Evolutionary conservation across 805 yeast genomes (phyloP).

Genomic region (Helenozyma baotianmanensis): DNA sequence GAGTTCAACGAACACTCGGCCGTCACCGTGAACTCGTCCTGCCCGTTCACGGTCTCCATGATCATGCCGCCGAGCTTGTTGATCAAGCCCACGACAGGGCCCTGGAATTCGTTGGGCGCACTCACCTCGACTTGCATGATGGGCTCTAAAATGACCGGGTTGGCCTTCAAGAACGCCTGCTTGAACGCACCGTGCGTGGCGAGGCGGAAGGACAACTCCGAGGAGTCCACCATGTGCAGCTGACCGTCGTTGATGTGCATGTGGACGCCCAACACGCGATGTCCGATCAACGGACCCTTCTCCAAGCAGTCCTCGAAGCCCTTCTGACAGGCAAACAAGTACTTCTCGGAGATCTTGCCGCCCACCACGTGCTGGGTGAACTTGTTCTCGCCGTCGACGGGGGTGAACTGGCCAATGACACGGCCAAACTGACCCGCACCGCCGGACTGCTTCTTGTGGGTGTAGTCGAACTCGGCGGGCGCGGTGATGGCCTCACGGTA

Average conservation of each 20-base stretch:
- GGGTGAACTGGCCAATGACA: constrained; percentile 78
- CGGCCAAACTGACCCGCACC: constrained; percentile 99
- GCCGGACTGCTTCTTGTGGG: constrained; percentile 97
- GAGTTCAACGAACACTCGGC: constrained; percentile 97
- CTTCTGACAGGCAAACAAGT: constrained; percentile 86
- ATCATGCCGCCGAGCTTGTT: constrained; percentile 92
- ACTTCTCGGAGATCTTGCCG: constrained; percentile 95
- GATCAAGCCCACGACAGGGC: constrained; percentile 81
- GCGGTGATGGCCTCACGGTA: constrained; percentile 87
- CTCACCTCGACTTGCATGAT: constrained; percentile 90
- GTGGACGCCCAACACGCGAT: constrained; percentile 83
- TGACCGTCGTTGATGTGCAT: constrained; percentile 97
- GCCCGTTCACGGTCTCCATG: constrained; percentile 87
- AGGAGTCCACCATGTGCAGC: constrained; percentile 94
- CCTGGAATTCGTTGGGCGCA: constrained; percentile 96
- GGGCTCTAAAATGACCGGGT: constrained; percentile 91
- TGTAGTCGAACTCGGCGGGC: constrained; percentile 77
- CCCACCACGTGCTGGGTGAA: constrained; percentile 91
- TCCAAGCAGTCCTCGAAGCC: constrained; percentile 94
- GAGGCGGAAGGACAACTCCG: constrained; percentile 89
- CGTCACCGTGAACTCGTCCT: constrained; percentile 87
- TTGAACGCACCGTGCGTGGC: constrained; percentile 91
- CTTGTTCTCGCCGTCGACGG: constrained; percentile 62
- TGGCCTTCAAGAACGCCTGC: constrained; percentile 78
- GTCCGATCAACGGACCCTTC: constrained; percentile 96